phyloP scores from a whole-genome alignment of 768 basidiomycete genomes.

The Pleurotus ostreatus region DNA sequence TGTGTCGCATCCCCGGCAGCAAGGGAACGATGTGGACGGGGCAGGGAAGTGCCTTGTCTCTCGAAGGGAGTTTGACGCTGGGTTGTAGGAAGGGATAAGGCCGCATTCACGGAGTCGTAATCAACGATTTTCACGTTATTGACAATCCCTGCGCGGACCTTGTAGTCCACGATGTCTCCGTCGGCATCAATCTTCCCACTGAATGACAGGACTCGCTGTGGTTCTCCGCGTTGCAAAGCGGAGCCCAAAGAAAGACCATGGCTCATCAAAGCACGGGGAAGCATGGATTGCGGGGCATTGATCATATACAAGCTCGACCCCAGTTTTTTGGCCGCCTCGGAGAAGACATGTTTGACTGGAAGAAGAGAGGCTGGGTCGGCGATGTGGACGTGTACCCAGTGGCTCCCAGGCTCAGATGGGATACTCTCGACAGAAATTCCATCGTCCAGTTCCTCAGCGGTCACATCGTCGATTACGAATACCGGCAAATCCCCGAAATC shows the following conservation, averaged over 20 bases:
- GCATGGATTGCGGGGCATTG: constrained; percentile 63
- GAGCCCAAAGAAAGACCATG: constrained; percentile 39
- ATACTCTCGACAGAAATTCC: constrained; percentile 82
- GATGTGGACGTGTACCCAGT: constrained; percentile 89
- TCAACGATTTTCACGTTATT: constrained; percentile 59
- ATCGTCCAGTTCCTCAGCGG: constrained; percentile 89
- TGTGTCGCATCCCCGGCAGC: constrained; percentile 18
- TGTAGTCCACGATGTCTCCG: constrained; percentile 68
- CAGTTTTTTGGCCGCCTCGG: constrained; percentile 50
- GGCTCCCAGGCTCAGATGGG: constrained; percentile 47
- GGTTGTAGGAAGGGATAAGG: constrained; percentile 27
- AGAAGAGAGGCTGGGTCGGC: constrained; percentile 87
- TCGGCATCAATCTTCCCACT: constrained; percentile 60
- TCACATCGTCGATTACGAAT: constrained; percentile 80
- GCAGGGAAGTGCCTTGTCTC: constrained; percentile 9
- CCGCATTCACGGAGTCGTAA: constrained; percentile 65
- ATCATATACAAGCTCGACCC: constrained; percentile 59
- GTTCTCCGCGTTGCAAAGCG: constrained; percentile 27
- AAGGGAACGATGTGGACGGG: neutral
- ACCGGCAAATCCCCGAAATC: constrained; percentile 82
- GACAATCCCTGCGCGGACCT: constrained; percentile 69
- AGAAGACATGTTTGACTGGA: constrained; percentile 62
- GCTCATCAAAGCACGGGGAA: constrained; percentile 60
- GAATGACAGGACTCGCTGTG: constrained; percentile 69
- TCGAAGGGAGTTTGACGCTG: constrained; percentile 42